Conservation (phyloP, 1,284 basidiomycete species). For the Trichosporon coremiiforme region DNA sequence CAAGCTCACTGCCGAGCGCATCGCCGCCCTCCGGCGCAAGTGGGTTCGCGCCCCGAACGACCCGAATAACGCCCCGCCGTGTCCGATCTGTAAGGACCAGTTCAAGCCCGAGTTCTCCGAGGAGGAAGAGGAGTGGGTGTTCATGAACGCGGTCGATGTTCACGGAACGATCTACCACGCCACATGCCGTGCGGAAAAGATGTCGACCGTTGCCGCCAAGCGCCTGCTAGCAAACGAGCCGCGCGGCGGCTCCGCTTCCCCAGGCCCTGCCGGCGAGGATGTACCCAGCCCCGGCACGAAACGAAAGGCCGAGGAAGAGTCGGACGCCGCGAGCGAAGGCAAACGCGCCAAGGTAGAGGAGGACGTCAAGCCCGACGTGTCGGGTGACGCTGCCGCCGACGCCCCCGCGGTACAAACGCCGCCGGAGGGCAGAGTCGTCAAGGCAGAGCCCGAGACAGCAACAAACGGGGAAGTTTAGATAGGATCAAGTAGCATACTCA, state of each 20-base stretch:
- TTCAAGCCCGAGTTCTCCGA: conserved; percentile 92
- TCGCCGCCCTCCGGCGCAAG: conserved; percentile 72
- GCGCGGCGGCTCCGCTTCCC: conserved; percentile 19
- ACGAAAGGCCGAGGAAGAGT: conserved; percentile 29
- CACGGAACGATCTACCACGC: conserved; percentile 88
- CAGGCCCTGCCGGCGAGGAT: conserved; percentile 16
- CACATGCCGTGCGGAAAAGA: conserved; percentile 77
- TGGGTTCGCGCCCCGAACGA: conserved; percentile 77
- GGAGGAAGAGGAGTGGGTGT: conserved; percentile 98
- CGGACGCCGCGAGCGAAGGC: conserved; percentile 25
- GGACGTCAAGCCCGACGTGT: not conserved
- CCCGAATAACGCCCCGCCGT: conserved; percentile 80
- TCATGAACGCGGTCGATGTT: conserved; percentile 83
- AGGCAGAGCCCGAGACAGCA: conserved; percentile 15
- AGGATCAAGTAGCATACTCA: not conserved
- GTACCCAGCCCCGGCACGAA: conserved; percentile 24
- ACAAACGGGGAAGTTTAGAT: conserved; percentile 1
- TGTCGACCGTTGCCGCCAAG: conserved; percentile 37
- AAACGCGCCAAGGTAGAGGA: conserved; percentile 37
- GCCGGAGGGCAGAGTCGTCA: conserved; percentile 1
- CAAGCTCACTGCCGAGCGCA: conserved; percentile 65
- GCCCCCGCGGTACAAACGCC: not conserved
- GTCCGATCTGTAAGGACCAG: conserved; percentile 94
- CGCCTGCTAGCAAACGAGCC: conserved; percentile 35
- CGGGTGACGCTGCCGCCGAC: not conserved